Evolutionary conservation across 441 rosid species (phyloP), one percentile per base, ranked within the genome.

Genomic region (Pelargonium citronellum): DNA sequence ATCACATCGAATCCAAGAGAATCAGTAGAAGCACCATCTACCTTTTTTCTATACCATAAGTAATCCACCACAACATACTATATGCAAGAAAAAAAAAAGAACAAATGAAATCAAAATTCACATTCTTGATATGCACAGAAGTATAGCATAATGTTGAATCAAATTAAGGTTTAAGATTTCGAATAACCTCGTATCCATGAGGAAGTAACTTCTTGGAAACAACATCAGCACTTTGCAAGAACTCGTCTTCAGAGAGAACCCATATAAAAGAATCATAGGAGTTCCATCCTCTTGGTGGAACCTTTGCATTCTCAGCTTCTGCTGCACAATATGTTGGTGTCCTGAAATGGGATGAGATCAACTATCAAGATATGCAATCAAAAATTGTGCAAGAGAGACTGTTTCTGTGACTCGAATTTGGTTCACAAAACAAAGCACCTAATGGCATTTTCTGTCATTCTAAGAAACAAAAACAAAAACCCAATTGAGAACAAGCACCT

Each of bases 251-350:
- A 5, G 91, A 87, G 78, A 91, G 65, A 4, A 78, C 85, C 99
- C 99, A 94, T 79, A 88, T 85, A 77, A 87, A 91, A 64, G 97
- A 89, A 78, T 94, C 96, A 44, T 91, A 94, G 1, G 99, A 86
- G 74, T 90, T 94, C 97, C 99, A 94, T 53, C 99, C 99, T 87
- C 97, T 84, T 8, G 97, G 97, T 22, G 99, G 99, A 41, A 73
- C 70, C 78, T 80, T 79, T 64, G 94, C 92, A 67, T 69, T 53
- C 60, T 53, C 60, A 17, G 17, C 60, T 53, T 53, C 60, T 53
- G 60, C 4, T 53, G 60, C 53, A 47, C n/a, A 47, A 12, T 3
- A n/a, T n/a, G 53, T 16, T n/a, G 4, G 60, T 53, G 17, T 19
- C 60, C 60, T 53, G 60, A 53, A 53, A 53, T n/a, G 60, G 17